These are phyloP conservation scores for Leccinum subrobustum DNA, from an alignment of 1,284 basidiomycete species.

Conservation along the genomic window DNA sequence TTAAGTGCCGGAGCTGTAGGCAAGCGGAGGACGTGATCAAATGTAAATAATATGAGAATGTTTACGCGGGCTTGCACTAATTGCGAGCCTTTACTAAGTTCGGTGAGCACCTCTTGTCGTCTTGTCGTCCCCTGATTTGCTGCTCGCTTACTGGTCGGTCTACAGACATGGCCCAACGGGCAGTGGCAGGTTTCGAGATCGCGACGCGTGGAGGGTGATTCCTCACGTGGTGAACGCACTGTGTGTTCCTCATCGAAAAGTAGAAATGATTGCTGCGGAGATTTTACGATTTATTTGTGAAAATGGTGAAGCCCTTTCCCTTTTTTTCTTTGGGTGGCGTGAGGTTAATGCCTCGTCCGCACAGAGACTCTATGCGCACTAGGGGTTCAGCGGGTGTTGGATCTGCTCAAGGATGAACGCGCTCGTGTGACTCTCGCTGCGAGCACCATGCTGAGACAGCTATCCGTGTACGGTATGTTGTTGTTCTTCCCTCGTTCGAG, in stretches of 20 bases:
- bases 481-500: neutral
- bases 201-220: constrained; percentile 10
- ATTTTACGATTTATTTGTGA: constrained; percentile 15
- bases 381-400: constrained; percentile 17
- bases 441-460: constrained; percentile 13
- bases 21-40: no score
- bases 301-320: constrained; percentile 9
- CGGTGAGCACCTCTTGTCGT: neutral
- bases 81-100: no score
- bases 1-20: no score
- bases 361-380: constrained; percentile 10
- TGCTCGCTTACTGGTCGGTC: neutral
- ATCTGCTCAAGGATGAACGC: constrained; percentile 18
- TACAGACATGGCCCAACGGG: constrained; percentile 5
- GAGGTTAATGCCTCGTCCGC: neutral
- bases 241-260: constrained; percentile 12
- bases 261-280: constrained; percentile 18
- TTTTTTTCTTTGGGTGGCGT: neutral
- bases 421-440: constrained; percentile 20
- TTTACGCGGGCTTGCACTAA: no score
- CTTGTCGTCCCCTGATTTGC: no score
- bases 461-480: constrained; percentile 21
- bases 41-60: no score
- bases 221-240: constrained; percentile 18
- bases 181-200: neutral